These are phyloP conservation scores for Tolypocladium paradoxum DNA, from an alignment of 2,329 filamentous ascomycete genomes.

Conservation along the genomic window DNA sequence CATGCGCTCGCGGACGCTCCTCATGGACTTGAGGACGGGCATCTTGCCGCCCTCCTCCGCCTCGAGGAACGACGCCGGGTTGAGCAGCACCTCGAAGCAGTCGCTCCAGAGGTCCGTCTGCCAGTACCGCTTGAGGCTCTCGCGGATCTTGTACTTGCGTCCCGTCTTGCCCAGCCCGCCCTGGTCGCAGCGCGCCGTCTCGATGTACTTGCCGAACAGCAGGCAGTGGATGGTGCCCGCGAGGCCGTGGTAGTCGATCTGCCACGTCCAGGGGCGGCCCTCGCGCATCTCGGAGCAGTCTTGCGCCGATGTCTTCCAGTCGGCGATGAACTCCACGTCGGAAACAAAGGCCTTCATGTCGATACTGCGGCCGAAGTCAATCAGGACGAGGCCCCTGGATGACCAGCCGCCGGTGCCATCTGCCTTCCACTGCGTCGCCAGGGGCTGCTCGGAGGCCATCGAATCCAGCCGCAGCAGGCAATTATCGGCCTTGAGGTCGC, in stretches of 20 bases:
- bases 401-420: slow-evolving; percentile 72
- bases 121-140: slow-evolving; percentile 90
- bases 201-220: slow-evolving; percentile 91
- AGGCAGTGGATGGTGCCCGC: slow-evolving; percentile 81
- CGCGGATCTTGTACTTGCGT: slow-evolving; percentile 68
- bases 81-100: slow-evolving; percentile 76
- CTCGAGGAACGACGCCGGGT: slow-evolving; percentile 59
- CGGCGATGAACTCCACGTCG: slow-evolving; percentile 74
- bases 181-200: slow-evolving; percentile 52
- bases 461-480: slow-evolving; percentile 74
- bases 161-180: slow-evolving; percentile 46
- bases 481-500: slow-evolving; percentile 93
- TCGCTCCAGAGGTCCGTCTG: slow-evolving; percentile 83
- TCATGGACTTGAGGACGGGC: slow-evolving; percentile 65
- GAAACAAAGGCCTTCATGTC: slow-evolving; percentile 79
- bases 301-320: slow-evolving; percentile 80
- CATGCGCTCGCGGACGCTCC: slow-evolving; percentile 62
- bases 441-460: slow-evolving; percentile 28
- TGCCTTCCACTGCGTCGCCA: slow-evolving; percentile 56
- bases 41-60: slow-evolving; percentile 55
- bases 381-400: slow-evolving; percentile 69
- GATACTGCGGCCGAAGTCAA: slow-evolving; percentile 90
- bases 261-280: slow-evolving; percentile 89
- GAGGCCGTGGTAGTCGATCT: slow-evolving; percentile 91
- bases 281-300: slow-evolving; percentile 97